Base-by-base conservation (phyloP, 495 filamentous ascomycete genomes). In the Xylaria cubensis region DNA sequence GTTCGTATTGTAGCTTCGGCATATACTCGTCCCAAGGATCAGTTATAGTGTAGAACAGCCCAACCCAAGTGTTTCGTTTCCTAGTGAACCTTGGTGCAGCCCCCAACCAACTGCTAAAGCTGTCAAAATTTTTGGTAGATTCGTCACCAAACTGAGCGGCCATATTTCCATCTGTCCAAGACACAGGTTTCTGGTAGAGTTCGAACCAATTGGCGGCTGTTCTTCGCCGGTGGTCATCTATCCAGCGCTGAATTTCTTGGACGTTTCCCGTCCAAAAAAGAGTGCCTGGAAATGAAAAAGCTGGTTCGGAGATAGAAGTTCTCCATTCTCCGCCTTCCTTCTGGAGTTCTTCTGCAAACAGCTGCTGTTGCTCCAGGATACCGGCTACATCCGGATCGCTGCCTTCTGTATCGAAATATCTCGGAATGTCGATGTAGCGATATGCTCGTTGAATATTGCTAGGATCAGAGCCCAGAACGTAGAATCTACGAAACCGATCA, bases 401-500 rank as follows among this genome's bases (percentile, higher is more conserved):
- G 13, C 82, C 67, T 17, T 84, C 83, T 58, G 70, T 71, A 13
- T 70, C 62, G 5, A 80, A 76, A 64, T 84, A 86, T n/a, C 64
- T 79, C 3, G 84, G 84, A 36, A 86, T 77, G 2, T 75, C 72
- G 9, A 86, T 71, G 9, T 61, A 61, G 29, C 81, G 80, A 66
- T 83, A 82, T 0, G 79, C 80, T 34, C 74, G 77, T 59, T 62
- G 75, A 4, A 73, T 77, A 26, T 69, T 82, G 1, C 17, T 64
- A 15, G 68, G 61, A 67, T 76, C 79, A 2, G 83, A 84, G 13
- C 86, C 86, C 17, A 88, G 72, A 13, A 88, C 83, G 39, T 80
- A 75, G 48, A 87, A 86, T 72, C 81, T 84, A 21, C 83, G 82
- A 68, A 80, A 87, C 62, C 77, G 79, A 65, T 88, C 84, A 9